These are phyloP conservation scores for Candida albicans DNA, from an alignment of 1,139 yeast genomes.

Conservation along the genomic window DNA sequence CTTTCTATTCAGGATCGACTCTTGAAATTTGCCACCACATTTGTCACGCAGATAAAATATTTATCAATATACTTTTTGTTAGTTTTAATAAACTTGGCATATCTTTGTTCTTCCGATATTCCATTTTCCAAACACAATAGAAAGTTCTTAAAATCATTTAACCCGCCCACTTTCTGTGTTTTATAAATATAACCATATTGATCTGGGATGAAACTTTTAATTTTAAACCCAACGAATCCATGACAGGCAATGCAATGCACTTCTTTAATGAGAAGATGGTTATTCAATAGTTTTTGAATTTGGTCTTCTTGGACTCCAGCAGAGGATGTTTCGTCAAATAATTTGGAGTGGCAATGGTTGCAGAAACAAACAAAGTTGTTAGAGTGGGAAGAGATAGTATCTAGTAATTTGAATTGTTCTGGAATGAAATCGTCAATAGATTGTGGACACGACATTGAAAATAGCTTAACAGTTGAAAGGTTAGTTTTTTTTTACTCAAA, in stretches of 20 bases:
- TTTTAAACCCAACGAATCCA: constrained; percentile 18
- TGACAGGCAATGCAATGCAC: constrained; percentile 17
- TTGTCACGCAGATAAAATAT: constrained; percentile 6
- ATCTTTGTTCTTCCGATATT: constrained; percentile 8
- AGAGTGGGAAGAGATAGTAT: neutral
- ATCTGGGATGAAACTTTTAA: constrained; percentile 12
- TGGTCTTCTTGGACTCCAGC: constrained; percentile 8
- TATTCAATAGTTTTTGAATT: constrained; percentile 10
- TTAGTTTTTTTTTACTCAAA: neutral
- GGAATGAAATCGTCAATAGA: constrained; percentile 9
- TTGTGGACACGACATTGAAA: neutral
- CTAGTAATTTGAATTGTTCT: constrained; percentile 5
- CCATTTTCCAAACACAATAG: constrained; percentile 15
- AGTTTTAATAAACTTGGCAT: constrained; percentile 2
- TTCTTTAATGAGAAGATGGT: constrained; percentile 12
- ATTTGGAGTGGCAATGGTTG: constrained; percentile 14
- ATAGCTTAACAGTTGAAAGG: neutral
- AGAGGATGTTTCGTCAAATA: constrained; percentile 11
- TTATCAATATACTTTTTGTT: constrained; percentile 10
- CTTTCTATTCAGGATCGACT: no score
- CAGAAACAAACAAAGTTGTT: constrained; percentile 9
- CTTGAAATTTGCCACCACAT: neutral
- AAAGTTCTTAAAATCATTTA: constrained; percentile 13
- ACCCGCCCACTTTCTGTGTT: constrained; percentile 4
- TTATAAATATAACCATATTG: constrained; percentile 1